phyloP scores from a whole-genome alignment of 495 filamentous ascomycete genomes.

The Cercophora sp. region DNA sequence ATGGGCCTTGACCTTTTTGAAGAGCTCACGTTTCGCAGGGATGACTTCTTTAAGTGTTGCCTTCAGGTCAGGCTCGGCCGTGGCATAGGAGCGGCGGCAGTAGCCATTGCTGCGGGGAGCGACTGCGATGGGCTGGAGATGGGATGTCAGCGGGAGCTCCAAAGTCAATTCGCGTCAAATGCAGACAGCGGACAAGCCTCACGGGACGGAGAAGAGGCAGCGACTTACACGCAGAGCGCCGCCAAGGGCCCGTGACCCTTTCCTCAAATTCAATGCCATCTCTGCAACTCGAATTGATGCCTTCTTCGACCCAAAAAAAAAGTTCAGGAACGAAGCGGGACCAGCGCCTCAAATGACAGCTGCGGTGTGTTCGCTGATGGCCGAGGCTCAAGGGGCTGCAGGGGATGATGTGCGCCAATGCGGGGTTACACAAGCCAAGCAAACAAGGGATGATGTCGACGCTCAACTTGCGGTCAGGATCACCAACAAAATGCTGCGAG shows the following conservation, averaged over 20 bases:
- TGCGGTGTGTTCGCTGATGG: no score
- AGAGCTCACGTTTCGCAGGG: slow-evolving; percentile 84
- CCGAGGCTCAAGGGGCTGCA: slow-evolving; percentile 1
- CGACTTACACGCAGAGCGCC: slow-evolving; percentile 50
- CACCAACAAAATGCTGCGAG: no score
- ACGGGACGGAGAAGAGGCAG: no score
- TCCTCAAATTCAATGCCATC: slow-evolving; percentile 28
- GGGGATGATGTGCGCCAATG: background rate
- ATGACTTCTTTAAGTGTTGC: slow-evolving; percentile 75
- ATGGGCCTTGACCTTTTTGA: slow-evolving; percentile 86
- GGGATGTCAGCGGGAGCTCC: no score
- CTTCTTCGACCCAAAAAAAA: no score
- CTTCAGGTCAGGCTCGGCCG: slow-evolving; percentile 84
- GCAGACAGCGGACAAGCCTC: no score
- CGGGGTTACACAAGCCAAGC: slow-evolving; percentile 6
- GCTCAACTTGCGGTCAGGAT: no score
- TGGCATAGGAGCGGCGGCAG: slow-evolving; percentile 53
- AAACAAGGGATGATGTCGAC: no score
- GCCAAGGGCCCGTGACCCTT: slow-evolving; percentile 32
- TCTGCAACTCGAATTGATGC: background rate
- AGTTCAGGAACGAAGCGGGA: no score
- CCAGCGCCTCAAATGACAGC: no score
- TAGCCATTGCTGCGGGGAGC: slow-evolving; percentile 21
- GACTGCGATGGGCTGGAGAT: slow-evolving; percentile 38
- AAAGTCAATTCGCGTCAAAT: no score